Evolutionary conservation across 2,329 filamentous ascomycete genomes (phyloP).

Genomic region (Mycosphaerella arachidis): DNA sequence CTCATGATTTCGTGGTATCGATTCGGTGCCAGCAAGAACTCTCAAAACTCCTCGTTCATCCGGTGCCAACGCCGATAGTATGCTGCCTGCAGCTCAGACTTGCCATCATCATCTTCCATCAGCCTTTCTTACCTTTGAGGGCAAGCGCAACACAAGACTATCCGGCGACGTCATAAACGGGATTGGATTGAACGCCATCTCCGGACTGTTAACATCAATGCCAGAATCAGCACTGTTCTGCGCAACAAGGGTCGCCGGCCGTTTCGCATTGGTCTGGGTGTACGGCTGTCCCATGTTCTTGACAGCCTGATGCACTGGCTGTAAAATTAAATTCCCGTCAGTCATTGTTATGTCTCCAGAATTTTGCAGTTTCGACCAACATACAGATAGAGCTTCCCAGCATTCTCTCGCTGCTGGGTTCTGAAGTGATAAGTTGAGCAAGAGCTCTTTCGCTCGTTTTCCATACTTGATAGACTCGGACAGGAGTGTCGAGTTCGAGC

Average conservation of each 20-base stretch:
- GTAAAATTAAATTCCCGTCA: neutral
- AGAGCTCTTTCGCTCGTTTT: constrained; percentile 12
- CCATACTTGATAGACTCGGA: constrained; percentile 9
- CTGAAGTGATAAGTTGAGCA: constrained; percentile 12
- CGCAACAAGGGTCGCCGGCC: neutral
- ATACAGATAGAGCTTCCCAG: constrained; percentile 13
- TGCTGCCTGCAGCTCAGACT: neutral
- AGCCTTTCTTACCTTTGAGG: neutral
- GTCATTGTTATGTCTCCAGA: neutral
- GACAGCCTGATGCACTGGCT: constrained; percentile 1
- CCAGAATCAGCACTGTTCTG: neutral
- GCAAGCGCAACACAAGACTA: neutral
- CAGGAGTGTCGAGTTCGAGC: constrained; percentile 5
- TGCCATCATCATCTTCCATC: neutral
- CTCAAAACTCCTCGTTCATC: neutral
- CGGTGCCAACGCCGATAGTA: neutral
- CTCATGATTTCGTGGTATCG: neutral
- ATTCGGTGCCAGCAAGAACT: neutral
- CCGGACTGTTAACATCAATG: neutral
- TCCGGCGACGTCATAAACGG: neutral
- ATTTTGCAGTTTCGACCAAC: neutral
- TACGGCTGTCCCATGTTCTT: neutral
- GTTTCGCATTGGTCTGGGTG: neutral
- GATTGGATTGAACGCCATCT: neutral
- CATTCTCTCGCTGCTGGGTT: constrained; percentile 13